Base-by-base conservation (phyloP, 306 rosid genomes). In the Erythrophleum fordii region DNA sequence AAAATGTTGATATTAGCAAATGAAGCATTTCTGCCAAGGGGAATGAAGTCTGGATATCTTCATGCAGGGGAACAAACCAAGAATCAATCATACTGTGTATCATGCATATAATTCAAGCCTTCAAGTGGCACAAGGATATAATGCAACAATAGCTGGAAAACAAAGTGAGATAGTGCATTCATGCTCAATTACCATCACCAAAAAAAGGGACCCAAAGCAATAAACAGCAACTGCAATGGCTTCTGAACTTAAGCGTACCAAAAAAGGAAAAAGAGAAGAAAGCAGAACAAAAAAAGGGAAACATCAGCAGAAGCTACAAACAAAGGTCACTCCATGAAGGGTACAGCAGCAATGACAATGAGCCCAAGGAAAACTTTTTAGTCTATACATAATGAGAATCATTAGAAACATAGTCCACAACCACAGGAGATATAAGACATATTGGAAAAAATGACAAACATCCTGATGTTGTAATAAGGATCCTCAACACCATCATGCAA, bases 371-470 rank as follows among this genome's bases (percentile, higher is more conserved):
- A 11, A 25, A 44, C 67, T 81, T 75, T 76, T 67, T 45, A 65
- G 35, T n/a, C 28, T 5, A 56, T 35, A 46, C 18, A 20, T 29
- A 16, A 35, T 34, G 20, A 11, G 25, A 39, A 70, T 69, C 49
- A 60, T 70, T 71, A 51, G 23, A 28, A 68, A 61, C 74, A 51
- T 51, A 70, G 37, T 61, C 64, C 73, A 37, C 29, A 72, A 56
- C 46, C 8, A 25, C 22, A 72, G 52, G 44, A 48, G 25, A 10
- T 42, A 75, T 11, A 77, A 17, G 17, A 49, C n/a, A 49, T 59
- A 5, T 62, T 39, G 1, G 55, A 75, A 17, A 74, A 78, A 60
- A 61, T 75, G 76, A 75, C 42, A 82, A n/a, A 37, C 67, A 78
- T 74, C 52, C 23, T 6, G n/a, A n/a, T 25, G 5, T 44, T 61